Percentiles rank a stretch among this genome's conserved stretches.
Evolutionary conservation across 129 eudicot genomes (phyloP).

Genomic region (Logfia minima): DNA sequence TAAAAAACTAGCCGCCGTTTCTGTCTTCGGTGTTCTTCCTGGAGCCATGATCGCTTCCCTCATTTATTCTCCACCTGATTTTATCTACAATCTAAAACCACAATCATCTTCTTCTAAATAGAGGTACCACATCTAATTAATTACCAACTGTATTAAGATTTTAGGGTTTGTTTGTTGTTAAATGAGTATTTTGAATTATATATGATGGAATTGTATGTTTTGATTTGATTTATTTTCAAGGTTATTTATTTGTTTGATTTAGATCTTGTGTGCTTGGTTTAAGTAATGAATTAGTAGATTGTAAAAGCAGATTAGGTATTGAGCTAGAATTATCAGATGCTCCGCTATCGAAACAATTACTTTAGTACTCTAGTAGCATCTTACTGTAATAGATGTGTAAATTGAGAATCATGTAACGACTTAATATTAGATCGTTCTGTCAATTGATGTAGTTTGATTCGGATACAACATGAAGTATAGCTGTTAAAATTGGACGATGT

Average conservation of each 20-base stretch:
- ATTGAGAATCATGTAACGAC: not conserved
- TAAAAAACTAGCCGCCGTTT: constrained; percentile 35
- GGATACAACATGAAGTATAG: not conserved
- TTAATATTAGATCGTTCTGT: not conserved
- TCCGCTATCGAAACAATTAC: not conserved
- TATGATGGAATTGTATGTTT: not conserved
- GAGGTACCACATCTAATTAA: not conserved
- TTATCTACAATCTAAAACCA: constrained; percentile 22
- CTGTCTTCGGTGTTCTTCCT: constrained; percentile 37
- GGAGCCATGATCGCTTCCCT: constrained; percentile 44
- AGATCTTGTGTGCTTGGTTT: not conserved
- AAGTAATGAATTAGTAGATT: not conserved
- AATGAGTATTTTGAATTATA: not conserved
- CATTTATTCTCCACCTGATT: constrained; percentile 42
- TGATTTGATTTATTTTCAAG: not conserved
- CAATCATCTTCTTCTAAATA: constrained; percentile 16
- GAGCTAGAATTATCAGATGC: not conserved
- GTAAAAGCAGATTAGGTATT: not conserved
- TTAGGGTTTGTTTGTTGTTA: constrained; percentile 3
- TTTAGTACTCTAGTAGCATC: not conserved
- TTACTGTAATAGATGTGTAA: not conserved
- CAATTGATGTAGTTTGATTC: not conserved
- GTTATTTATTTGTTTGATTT: not conserved
- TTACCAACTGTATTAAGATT: not conserved
- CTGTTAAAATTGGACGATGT: not conserved